Evolutionary conservation across 1,284 basidiomycete species (phyloP).

Genomic region (Sporisorium sorghi): DNA sequence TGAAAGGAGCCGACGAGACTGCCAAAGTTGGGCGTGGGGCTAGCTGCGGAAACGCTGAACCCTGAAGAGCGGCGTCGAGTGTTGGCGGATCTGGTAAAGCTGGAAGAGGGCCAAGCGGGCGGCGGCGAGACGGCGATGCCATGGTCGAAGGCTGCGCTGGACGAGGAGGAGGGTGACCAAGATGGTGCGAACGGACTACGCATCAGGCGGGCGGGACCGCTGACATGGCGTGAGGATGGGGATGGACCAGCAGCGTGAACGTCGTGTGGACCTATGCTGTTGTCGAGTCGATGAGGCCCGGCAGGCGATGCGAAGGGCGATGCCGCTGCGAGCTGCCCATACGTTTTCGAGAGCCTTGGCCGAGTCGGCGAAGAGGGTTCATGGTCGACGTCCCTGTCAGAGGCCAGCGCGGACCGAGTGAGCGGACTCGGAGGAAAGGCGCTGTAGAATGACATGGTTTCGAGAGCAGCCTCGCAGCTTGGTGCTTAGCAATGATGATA

Average conservation of each 20-base stretch:
- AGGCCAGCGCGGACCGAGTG: slow-evolving; percentile 36
- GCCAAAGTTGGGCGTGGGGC: slow-evolving; percentile 48
- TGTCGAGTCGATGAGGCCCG: not conserved
- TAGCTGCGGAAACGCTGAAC: slow-evolving; percentile 23
- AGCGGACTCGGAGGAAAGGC: slow-evolving; percentile 53
- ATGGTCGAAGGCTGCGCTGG: too few species aligned
- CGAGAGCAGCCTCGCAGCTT: not conserved
- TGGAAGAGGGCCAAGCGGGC: slow-evolving; percentile 19
- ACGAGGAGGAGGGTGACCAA: slow-evolving; percentile 17
- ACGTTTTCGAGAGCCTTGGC: not conserved
- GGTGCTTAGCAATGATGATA: too few species aligned
- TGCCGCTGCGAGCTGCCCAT: slow-evolving; percentile 2
- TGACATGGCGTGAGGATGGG: slow-evolving; percentile 27
- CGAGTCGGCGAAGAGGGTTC: not conserved
- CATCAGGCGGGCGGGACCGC: slow-evolving; percentile 36
- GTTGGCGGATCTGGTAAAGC: slow-evolving; percentile 30
- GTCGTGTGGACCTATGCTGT: not conserved
- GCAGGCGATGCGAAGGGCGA: not conserved
- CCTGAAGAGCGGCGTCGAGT: slow-evolving; percentile 38
- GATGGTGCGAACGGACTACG: slow-evolving; percentile 19
- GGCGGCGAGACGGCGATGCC: slow-evolving; percentile 26
- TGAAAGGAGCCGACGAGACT: slow-evolving; percentile 70
- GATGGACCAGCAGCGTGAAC: not conserved
- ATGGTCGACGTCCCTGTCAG: not conserved
- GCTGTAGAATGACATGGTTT: slow-evolving; percentile 34